Base-by-base conservation (phyloP, 768 basidiomycete genomes). In the Royoungia palumana region DNA sequence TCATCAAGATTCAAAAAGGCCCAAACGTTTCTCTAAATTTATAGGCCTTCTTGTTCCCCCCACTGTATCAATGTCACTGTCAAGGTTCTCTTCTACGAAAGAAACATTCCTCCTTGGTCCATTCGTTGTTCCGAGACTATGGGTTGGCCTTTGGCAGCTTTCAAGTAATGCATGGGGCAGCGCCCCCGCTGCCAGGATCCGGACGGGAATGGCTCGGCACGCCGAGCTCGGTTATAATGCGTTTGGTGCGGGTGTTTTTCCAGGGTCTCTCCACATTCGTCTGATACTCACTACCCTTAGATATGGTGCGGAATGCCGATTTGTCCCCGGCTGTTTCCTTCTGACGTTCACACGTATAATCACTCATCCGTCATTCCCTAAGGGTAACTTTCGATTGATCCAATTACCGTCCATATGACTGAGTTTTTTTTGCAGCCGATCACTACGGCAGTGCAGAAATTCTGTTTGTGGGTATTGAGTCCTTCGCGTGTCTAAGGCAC, bases 81-180 rank as follows among this genome's bases (percentile, higher is more conserved):
- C 59, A 41, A 46, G 50, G 37, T 50, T 40, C 17, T 44, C 48
- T 42, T 17, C 21, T n/a, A n/a, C n/a, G 21, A 51, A 54, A 35
- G 80, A 84, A 65, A 76, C 74, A 1, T 80, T 80, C 54, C 64
- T 60, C 17, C 73, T 87, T 20, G 86, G 85, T 14, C 77, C 78
- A 6, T 76, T 80, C 57, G 59, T 60, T 20, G 75, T 74, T 16
- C 82, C 88, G 30, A 79, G 88, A 46, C 61, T 90, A 45, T 88
- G 85, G 83, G 79, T 76, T 8, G 88, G 88, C 9, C 76, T 92
- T 3, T 92, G 89, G 89, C 90, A 92, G 53, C 78, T 92, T 32
- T 89, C 89, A 10, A 86, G 86, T 60, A 86, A 83, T 41, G 88
- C 89, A 3, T 92, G 89, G 89, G 89, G 90, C 16, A 85, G 78